Base-by-base conservation (phyloP, 768 basidiomycete genomes). In the Trametes cubensis region DNA sequence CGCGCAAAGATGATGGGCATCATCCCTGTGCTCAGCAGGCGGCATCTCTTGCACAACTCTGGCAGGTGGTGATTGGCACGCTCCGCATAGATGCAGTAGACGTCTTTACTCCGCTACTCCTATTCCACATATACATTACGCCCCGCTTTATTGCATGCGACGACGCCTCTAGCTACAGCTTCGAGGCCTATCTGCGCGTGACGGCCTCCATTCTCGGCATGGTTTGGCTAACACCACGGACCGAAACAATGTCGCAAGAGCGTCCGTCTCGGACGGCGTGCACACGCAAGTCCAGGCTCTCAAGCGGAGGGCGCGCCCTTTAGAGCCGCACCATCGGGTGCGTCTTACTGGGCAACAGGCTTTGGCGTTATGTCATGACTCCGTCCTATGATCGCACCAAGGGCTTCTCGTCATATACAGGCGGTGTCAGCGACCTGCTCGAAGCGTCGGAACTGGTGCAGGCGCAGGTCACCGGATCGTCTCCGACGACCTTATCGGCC, bases 1-100 rank as follows among this genome's bases (percentile, higher is more conserved):
- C 79, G 95, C 61, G 90, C 95, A 61, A 92, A 89, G 76, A 88
- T 88, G 82, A 95, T 96, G 91, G 95, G 95, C 42, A 71, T 93
- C 59, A 84, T 96, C 55, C 90, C 93, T 4, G 65, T 77, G 23
- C 66, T 67, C 52, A 71, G 70, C 54, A 66, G 54, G 45, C 59
- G 64, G 50, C 40, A 52, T 14, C 49, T 65, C 21, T 41, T 51
- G 26, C 20, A 13, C n/a, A 39, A 62, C 23, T 14, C 14, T n/a
- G 11, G 21, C 52, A 55, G 26, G 42, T 28, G 14, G 30, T 51
- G 54, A 45, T 28, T 6, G 25, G 48, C 25, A 17, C 26, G 46
- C 23, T 5, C 25, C 25, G 13, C 28, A 23, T 49, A 7, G 25
- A 26, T 28, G 25, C 14, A 23, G 48, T 44, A 44, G 25, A 11